Evolutionary conservation across 768 basidiomycete species (phyloP).

Genomic region (Termitomyces sp.): DNA sequence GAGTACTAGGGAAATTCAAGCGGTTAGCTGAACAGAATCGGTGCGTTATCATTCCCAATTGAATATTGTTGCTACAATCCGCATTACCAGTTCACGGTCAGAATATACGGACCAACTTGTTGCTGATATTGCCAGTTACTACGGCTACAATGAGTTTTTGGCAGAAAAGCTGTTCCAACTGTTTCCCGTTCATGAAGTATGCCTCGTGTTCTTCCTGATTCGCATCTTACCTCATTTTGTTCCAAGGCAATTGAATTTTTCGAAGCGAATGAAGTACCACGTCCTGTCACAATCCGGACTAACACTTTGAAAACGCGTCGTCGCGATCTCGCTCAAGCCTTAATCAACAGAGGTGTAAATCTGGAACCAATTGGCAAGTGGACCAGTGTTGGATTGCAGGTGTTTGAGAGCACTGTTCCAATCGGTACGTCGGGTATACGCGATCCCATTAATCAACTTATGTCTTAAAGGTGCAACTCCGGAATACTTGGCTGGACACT

Average conservation of each 20-base stretch:
- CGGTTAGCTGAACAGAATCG: conserved; percentile 61
- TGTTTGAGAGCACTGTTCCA: conserved; percentile 94
- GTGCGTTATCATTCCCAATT: conserved; percentile 33
- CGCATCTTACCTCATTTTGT: conserved; percentile 7
- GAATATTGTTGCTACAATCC: background rate
- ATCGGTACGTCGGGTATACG: conserved; percentile 52
- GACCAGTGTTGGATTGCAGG: conserved; percentile 98
- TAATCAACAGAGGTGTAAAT: conserved; percentile 95
- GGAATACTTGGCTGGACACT: conserved; percentile 97
- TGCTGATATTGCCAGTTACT: conserved; percentile 89
- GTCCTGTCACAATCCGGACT: conserved; percentile 96
- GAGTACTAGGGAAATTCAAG: conserved; percentile 69
- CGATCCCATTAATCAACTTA: background rate
- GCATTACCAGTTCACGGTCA: conserved; percentile 61
- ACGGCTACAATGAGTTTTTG: conserved; percentile 96
- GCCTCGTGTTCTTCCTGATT: conserved; percentile 13
- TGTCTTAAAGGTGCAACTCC: conserved; percentile 75
- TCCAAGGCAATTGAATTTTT: conserved; percentile 95
- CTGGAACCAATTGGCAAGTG: conserved; percentile 98
- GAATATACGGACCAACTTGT: conserved; percentile 89
- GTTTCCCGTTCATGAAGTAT: conserved; percentile 88
- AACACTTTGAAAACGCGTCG: conserved; percentile 93
- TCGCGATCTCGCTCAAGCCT: conserved; percentile 87
- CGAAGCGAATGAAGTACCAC: conserved; percentile 92
- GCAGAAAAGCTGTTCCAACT: conserved; percentile 92